These are phyloP conservation scores for Oryza australiensis DNA, from an alignment of 176 grass and related monocot genomes.

Conservation along the genomic window DNA sequence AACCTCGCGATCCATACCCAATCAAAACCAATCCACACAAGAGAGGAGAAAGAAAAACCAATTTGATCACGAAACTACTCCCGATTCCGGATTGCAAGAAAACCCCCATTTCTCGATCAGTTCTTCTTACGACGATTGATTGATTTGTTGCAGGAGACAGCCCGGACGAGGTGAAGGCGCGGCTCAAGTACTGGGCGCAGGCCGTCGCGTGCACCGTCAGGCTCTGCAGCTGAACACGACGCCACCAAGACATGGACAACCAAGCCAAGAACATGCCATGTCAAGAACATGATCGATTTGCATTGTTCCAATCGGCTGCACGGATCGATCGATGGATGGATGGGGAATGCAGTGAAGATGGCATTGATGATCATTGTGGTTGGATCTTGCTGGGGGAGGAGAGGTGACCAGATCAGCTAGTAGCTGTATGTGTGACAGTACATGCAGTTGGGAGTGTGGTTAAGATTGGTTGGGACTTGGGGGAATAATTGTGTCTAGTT, in stretches of 20 bases:
- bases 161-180: conserved; percentile 49
- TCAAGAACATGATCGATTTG: neutral
- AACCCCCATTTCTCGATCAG: neutral
- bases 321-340: neutral
- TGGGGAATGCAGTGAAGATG: neutral
- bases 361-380: neutral
- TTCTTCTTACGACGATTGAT: neutral
- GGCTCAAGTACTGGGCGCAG: conserved; percentile 58
- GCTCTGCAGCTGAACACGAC: conserved; percentile 34
- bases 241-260: neutral
- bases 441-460: neutral
- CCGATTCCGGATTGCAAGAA: neutral
- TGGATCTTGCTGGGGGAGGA: neutral
- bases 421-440: neutral
- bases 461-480: neutral
- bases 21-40: neutral
- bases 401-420: neutral
- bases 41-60: neutral
- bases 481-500: neutral
- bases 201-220: conserved; percentile 51
- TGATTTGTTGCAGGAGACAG: conserved; percentile 24
- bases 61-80: neutral
- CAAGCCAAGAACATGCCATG: neutral
- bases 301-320: too few species aligned
- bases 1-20: neutral